These are phyloP conservation scores for Gossypium turneri DNA, from an alignment of 345 rosid genomes.

Conservation along the genomic window DNA sequence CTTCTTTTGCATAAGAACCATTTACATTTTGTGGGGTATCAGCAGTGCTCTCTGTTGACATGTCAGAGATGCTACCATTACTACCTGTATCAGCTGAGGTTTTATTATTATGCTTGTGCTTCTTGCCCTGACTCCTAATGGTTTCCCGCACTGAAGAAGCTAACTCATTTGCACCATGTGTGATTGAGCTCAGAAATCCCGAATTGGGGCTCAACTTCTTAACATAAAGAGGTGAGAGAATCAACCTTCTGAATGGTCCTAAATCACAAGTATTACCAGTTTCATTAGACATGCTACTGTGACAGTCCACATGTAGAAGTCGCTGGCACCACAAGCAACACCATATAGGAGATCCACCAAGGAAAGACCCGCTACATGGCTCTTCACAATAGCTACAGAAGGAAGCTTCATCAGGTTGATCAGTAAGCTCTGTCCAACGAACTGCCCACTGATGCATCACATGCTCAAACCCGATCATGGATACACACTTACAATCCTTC, in stretches of 20 bases:
- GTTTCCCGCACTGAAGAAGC: conserved; percentile 93
- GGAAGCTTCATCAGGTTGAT: conserved; percentile 73
- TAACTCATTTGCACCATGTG: conserved; percentile 94
- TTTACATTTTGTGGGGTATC: conserved; percentile 43
- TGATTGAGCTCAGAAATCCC: conserved; percentile 78
- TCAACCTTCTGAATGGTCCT: conserved; percentile 73
- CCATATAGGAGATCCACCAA: conserved; percentile 96
- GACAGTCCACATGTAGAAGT: conserved; percentile 94
- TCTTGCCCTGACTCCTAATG: conserved; percentile 86
- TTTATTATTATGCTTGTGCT: conserved; percentile 63
- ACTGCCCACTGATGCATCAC: conserved; percentile 93
- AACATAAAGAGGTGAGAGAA: conserved; percentile 83
- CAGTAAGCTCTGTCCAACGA: conserved; percentile 86
- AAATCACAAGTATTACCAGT: conserved; percentile 85
- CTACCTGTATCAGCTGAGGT: conserved; percentile 51
- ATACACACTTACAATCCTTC: conserved; percentile 83
- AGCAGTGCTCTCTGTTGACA: conserved; percentile 53
- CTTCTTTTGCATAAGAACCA: conserved; percentile 43
- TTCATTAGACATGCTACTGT: conserved; percentile 67
- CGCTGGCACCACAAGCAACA: conserved; percentile 99
- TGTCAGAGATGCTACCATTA: conserved; percentile 49
- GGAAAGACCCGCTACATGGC: conserved; percentile 84
- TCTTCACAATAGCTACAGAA: conserved; percentile 92
- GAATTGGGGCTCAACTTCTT: conserved; percentile 56
- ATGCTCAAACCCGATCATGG: conserved; percentile 74